These are phyloP conservation scores for Ganoderma sinense DNA, from an alignment of 1,284 basidiomycete species.

Conservation along the genomic window DNA sequence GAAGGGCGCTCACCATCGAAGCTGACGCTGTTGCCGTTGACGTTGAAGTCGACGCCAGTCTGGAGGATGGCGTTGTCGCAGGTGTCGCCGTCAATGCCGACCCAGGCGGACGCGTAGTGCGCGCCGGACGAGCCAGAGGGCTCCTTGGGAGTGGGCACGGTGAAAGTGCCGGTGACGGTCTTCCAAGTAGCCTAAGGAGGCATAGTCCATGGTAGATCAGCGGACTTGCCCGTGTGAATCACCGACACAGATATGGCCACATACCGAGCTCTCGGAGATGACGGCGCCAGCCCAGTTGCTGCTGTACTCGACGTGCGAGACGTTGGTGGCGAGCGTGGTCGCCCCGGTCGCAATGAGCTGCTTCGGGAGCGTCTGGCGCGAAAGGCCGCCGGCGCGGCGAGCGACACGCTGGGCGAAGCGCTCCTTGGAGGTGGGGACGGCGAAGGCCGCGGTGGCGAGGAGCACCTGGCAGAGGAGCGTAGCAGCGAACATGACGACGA, in stretches of 20 bases:
- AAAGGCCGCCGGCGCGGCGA: conserved; percentile 21
- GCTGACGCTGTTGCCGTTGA: conserved; percentile 31
- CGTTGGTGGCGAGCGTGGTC: conserved; percentile 22
- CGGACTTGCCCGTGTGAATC: not conserved
- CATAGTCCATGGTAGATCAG: not conserved
- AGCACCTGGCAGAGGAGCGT: conserved; percentile 31
- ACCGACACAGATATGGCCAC: not conserved
- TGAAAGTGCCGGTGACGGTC: conserved; percentile 42
- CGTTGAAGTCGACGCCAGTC: conserved; percentile 41
- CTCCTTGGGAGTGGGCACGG: conserved; percentile 36
- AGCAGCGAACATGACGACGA: conserved; percentile 25
- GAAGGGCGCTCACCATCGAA: conserved; percentile 34
- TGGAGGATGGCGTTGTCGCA: conserved; percentile 31
- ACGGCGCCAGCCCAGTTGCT: conserved; percentile 41
- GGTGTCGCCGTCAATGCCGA: conserved; percentile 31
- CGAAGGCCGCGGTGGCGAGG: conserved; percentile 32
- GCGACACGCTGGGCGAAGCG: conserved; percentile 29
- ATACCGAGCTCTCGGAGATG: conserved; percentile 26
- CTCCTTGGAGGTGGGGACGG: conserved; percentile 27
- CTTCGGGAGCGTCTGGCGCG: conserved; percentile 29
- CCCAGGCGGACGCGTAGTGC: conserved; percentile 38
- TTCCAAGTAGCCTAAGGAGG: conserved; percentile 35
- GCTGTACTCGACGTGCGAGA: conserved; percentile 32
- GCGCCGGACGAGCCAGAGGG: conserved; percentile 35
- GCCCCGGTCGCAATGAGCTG: conserved; percentile 1